Evolutionary conservation across 345 rosid genomes (phyloP).

Genomic region (Rhodomyrtus tomentosa): DNA sequence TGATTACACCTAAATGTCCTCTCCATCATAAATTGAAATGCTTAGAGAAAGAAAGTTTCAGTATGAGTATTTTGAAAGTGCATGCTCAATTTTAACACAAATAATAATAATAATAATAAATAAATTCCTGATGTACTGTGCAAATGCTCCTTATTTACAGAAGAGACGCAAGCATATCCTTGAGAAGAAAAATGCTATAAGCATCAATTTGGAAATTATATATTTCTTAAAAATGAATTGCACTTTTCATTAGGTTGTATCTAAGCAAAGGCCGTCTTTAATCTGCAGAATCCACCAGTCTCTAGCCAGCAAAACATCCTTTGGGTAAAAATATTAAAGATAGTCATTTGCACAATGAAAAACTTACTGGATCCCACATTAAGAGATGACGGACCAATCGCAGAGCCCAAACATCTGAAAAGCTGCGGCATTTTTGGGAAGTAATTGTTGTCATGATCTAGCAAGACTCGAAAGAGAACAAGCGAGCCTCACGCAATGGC

Average conservation of each 20-base stretch:
- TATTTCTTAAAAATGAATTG: neutral
- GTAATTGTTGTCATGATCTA: neutral
- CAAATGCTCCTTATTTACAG: neutral
- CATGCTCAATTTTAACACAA: neutral
- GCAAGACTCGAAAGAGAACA: neutral
- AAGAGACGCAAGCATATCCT: neutral
- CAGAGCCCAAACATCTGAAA: slow-evolving; percentile 74
- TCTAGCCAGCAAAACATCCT: neutral
- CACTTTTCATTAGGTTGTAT: neutral
- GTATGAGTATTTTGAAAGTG: neutral
- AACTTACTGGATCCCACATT: slow-evolving; percentile 81
- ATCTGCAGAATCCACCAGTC: neutral
- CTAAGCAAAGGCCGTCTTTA: neutral
- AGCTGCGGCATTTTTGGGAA: slow-evolving; percentile 30
- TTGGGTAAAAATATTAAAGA: neutral
- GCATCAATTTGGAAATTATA: neutral
- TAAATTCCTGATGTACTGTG: neutral
- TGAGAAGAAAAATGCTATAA: neutral
- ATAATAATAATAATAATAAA: neutral
- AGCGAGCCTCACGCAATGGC: neutral
- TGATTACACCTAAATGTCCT: neutral
- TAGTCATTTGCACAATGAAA: neutral
- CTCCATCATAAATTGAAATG: neutral
- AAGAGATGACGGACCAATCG: slow-evolving; percentile 74
- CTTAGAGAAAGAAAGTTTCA: neutral